Base-by-base conservation (phyloP, 2,329 filamentous ascomycete genomes). In the Cladosporium sp. region DNA sequence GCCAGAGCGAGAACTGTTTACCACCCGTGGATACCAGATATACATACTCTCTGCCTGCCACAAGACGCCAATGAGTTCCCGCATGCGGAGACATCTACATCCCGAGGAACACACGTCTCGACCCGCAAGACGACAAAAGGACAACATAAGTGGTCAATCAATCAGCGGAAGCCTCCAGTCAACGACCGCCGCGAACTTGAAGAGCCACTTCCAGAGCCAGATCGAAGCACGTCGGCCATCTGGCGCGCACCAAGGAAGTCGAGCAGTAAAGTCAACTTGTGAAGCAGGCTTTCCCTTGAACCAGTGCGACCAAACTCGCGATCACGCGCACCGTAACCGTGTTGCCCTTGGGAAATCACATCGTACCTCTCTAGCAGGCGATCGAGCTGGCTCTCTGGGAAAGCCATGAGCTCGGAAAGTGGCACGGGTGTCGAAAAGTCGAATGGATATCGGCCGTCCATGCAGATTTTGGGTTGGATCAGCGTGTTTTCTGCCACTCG, bases 401-500 rank as follows among this genome's bases (percentile, higher is more conserved):
- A 68, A 46, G 67, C 65, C 28, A 75, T 36, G 36, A 73, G 65
- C 34, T 72, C 74, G 60, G 59, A 71, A 58, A 67, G 70, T 32
- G 53, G 71, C 72, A 65, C 68, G 66, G 63, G 69, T 1, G 63
- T 61, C 26, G 68, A 65, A 63, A 77, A 78, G 16, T 72, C 70
- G 5, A 60, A 39, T 8, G 77, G 77, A 54, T 76, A 78, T n/a
- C 67, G 66, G 3, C 73, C 74, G 43, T 75, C 71, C 5, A 43
- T 39, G 36, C 70, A 70, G 68, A 76, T 71, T 69, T 74, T 76
- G 1, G 76, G 76, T 57, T 77, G 74, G 23, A 78, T 46, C 32
- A 75, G 72, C 10, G 68, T 70, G 58, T 72, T 71, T 49, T 60
- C 64, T 30, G 70, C 67, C 0, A 65, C 59, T 39, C 62, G 64